Base-by-base conservation (phyloP, 768 basidiomycete genomes). In the Xerocomellus dryophilus region DNA sequence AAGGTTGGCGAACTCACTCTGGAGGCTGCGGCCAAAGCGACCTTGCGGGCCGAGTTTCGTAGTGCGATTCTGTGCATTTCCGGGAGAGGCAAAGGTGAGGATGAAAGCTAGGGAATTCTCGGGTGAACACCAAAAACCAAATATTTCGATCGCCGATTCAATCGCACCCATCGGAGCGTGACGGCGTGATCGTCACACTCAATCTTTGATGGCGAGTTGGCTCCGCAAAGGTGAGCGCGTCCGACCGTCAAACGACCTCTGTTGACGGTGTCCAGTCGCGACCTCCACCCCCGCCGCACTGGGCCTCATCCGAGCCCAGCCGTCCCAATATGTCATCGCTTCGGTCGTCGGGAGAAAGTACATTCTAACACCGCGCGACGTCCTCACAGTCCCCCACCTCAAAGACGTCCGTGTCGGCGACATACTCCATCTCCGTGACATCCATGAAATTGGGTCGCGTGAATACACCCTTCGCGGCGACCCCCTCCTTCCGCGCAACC, bases 391-490 rank as follows among this genome's bases (percentile, higher is more conserved):
- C 3, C 95, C 96, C 5, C 88, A 86, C 50, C 82, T 99, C 45
- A 89, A 88, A 64, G 86, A 90, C 66, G 84, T 88, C 56, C 78
- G 81, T 41, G 89, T 97, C 50, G 97, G 97, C 23, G 90, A 96
- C 65, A 78, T 87, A 42, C 79, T 98, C 51, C 73, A 78, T 7
- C 82, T 99, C 46, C 86, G 89, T 60, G 78, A 93, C 61, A 87
- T 99, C 53, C 85, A 95, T 66, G 96, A 98, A 71, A 81, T 98
- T 46, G 97, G 97, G 60, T 95, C 94, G 46, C 85, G 95, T 61
- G 94, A 98, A 71, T 98, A 88, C 75, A 93, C 93, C 27, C 78
- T 99, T 29, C 86, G 91, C 53, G 85, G 91, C 42, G 82, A 83
- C 62, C 86, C 92, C 1, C 71, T 76, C 64, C 80, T 97, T 35